phyloP scores from a whole-genome alignment of 108 stramenopile species.

The Nannochloropsis granulata region DNA sequence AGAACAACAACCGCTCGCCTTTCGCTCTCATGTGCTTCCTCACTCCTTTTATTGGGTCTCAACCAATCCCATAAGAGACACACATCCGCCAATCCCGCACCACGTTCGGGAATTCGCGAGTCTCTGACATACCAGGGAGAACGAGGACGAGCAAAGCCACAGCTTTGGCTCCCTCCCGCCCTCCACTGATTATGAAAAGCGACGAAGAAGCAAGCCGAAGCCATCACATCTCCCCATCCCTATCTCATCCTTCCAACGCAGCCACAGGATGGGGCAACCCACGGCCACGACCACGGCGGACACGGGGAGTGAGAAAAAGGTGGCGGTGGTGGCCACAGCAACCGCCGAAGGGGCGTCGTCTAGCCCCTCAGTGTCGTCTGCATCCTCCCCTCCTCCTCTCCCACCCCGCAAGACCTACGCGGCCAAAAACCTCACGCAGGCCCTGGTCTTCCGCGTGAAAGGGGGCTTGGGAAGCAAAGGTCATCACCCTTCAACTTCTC shows the following conservation, averaged over 20 bases:
- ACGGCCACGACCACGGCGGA: not conserved
- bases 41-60: too few relatives aligned
- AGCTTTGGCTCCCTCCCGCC: too few relatives aligned
- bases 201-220: too few relatives aligned
- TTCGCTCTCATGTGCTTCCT: too few relatives aligned
- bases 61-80: too few relatives aligned
- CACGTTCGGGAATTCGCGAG: too few relatives aligned
- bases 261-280: not conserved
- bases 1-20: too few relatives aligned
- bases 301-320: not conserved
- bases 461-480: not conserved
- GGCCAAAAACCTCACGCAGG: not conserved
- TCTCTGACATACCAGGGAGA: too few relatives aligned
- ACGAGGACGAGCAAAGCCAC: too few relatives aligned
- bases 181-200: too few relatives aligned
- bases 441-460: not conserved
- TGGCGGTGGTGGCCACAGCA: not conserved
- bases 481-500: not conserved
- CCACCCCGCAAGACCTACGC: not conserved
- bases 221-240: too few relatives aligned
- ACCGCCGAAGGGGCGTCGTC: not conserved
- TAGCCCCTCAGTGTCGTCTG: not conserved
- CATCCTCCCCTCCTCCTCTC: not conserved
- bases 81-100: too few relatives aligned
- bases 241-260: not conserved